Evolutionary conservation across 805 yeast species (phyloP), one percentile per base, ranked within the genome.

Genomic region (Candida morakotiae): DNA sequence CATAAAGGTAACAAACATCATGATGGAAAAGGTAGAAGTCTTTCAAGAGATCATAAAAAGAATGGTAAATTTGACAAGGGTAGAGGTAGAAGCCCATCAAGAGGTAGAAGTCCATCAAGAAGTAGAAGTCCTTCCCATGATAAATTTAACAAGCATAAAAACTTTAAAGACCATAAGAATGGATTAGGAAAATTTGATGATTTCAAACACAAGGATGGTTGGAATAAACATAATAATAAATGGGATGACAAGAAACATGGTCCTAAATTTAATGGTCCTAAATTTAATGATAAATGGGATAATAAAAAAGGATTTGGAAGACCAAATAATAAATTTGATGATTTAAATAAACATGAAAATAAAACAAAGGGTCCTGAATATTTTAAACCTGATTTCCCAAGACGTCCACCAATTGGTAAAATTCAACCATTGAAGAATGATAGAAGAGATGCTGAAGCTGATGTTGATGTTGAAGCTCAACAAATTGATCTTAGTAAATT

Each of bases 391-490:
- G 28, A 26, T 15, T 26, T 9, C 4, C 28, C 28, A 8, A 22
- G 20, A 8, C 28, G 21, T 32, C 35, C 22, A 13, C 35, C 35
- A 32, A 32, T 14, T 14, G 28, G 28, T n/a, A 32, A 32, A 24
- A 21, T 22, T 15, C 28, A 32, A 13, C 33, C 33, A 11, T 30
- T 30, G n/a, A 32, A 13, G 10, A 13, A 16, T 22, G 32, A 18
- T 21, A 3, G 9, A 15, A 21, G 15, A 19, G 20, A 20, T 14
- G 18, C 11, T 5, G 26, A 32, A 5, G 30, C 9, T 3, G 31
- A 24, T 13, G 14, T 10, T 21, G 30, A 23, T 5, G 31, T 26
- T 19, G 37, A 26, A 19, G 35, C 35, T 32, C 35, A 32, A 32
- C 17, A 24, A 23, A 32, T 32, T 32, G 35, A 16, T n/a, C 13